Base-by-base conservation (phyloP, 2,329 filamentous ascomycete species). In the Torrubiella hemipterigena region DNA sequence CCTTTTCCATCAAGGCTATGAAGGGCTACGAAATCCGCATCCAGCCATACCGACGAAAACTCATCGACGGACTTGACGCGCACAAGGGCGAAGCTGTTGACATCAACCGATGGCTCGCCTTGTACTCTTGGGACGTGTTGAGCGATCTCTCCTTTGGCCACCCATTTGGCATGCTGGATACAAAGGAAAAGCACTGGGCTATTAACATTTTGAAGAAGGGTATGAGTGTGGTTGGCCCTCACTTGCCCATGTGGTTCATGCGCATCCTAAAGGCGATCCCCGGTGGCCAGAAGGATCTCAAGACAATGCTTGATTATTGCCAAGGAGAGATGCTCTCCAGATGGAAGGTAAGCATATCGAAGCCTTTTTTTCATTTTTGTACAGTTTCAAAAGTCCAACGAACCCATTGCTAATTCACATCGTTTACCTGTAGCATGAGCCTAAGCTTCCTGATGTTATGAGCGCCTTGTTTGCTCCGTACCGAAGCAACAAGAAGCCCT, bases 91-190 rank as follows among this genome's bases (percentile, higher is more conserved):
- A 30, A 15, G 16, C 21, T 17, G 14, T 30, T 13, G 29, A 30
- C 11, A 15, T 30, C 12, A 20, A 30, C 17, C 16, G 14, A 8
- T 30, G 29, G 29, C 29, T 30, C n/a, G 29, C 29, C 16, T 22
- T 30, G 29, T 30, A 30, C 19, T 15, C 29, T 20, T 30, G 29
- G 29, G 29, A 30, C 17, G 29, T 30, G 12, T 21, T 30, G 29
- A 20, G 29, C 18, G 29, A 30, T 20, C 15, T 30, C 4, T 21
- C 29, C 5, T 30, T 30, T 22, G 29, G 29, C n/a, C 29, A 30
- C 19, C 23, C 29, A 19, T 30, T 30, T n/a, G 29, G 29, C 18
- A 30, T 30, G 29, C 18, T 30, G 8, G 29, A 30, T 15, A 30
- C 29, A 9, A 19, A 22, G 16, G 29, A 30, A 20, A 17, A 30